Base-by-base conservation (phyloP, 148 eudicot genomes). In the Cornus kousa region DNA sequence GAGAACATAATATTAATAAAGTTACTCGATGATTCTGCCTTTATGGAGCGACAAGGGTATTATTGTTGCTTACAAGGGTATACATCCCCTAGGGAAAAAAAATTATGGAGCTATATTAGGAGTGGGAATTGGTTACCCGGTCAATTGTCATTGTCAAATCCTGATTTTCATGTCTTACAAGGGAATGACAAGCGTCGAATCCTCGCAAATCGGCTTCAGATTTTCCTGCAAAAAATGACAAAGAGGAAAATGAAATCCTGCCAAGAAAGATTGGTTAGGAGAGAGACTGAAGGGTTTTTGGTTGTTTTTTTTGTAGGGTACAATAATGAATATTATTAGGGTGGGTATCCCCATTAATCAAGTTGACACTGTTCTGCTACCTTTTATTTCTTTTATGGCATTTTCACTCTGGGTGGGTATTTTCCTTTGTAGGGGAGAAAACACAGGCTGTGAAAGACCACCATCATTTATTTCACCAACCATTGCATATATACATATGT, bases 351-450 rank as follows among this genome's bases (percentile, higher is more conserved):
- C 59, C 4, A 53, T 53, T 53, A 62, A 37, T 22, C 57, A 64
- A 35, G 23, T 37, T 32, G 67, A 65, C 78, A 19, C 59, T 43
- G 35, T 64, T 74, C 12, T 74, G 20, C 1, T 74, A 39, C 77
- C 37, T 16, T 74, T 57, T 19, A 40, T 43, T 66, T 53, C 19
- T 53, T 31, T 68, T 14, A 9, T 22, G 33, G 31, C 39, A 70
- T 14, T 65, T 40, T 75, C 70, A 65, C 70, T 65, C 37, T 68
- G 35, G 78, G 70, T 65, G 37, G 33, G 70, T 39, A 35, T 74
- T 74, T 37, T n/a, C 70, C 70, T 8, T n/a, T 65, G 59, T 16
- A 3, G 68, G 67, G 68, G 53, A 55, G 68, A 74, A 37, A 74
- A 39, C 28, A 62, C 37, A 62, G 66, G 66, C 5, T 62, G 66